These are phyloP conservation scores for Suaeda aralocaspica DNA, from an alignment of 148 eudicot species.

Conservation along the genomic window DNA sequence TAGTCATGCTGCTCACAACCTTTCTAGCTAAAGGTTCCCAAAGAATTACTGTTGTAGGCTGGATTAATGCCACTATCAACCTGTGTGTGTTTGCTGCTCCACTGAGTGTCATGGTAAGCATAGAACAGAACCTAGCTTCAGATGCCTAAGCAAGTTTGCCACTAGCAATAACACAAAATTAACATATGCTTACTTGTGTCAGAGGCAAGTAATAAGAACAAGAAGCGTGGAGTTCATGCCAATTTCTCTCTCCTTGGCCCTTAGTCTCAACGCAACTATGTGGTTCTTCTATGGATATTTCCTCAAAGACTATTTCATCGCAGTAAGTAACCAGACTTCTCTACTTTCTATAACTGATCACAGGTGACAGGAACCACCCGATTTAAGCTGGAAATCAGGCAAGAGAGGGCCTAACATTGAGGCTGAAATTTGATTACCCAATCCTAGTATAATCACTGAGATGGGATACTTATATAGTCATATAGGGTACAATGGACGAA, in stretches of 20 bases:
- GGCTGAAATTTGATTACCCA: no score
- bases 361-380: no score
- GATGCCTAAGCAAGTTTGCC: background rate
- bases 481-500: no score
- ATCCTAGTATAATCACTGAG: no score
- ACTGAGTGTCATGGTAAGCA: constrained; percentile 55
- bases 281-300: constrained; percentile 75
- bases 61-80: constrained; percentile 54
- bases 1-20: constrained; percentile 34
- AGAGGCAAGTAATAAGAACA: constrained; percentile 54
- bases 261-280: constrained; percentile 46
- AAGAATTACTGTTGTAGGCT: constrained; percentile 42
- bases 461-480: no score
- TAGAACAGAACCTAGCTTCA: background rate
- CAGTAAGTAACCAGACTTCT: constrained; percentile 36
- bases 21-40: constrained; percentile 36
- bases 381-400: no score
- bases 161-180: constrained; percentile 8
- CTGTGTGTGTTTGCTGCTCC: constrained; percentile 59
- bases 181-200: constrained; percentile 1
- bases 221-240: constrained; percentile 68
- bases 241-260: constrained; percentile 43
- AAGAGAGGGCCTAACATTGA: no score
- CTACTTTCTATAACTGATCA: background rate
- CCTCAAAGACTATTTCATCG: constrained; percentile 43